Conservation (phyloP, 768 basidiomycete species). For the Naganishia vaughanmartiniae region DNA sequence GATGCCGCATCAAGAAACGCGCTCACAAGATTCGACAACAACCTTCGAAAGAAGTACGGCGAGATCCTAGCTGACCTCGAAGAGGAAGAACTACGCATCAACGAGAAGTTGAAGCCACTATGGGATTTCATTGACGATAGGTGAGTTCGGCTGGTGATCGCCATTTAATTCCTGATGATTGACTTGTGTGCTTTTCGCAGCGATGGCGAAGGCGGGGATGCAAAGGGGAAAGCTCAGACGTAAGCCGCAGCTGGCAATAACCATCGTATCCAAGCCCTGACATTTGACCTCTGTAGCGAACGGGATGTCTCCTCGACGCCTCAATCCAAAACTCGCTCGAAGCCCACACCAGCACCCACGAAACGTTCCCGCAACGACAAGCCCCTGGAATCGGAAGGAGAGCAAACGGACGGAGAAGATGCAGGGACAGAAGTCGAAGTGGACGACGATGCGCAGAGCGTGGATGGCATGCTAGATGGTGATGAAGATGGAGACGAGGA, state of each 20-base stretch:
- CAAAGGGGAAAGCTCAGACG: background rate
- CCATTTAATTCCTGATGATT: background rate
- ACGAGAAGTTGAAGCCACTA: conserved; percentile 34
- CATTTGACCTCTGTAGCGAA: background rate
- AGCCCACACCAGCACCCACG: background rate
- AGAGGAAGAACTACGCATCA: conserved; percentile 36
- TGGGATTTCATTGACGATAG: conserved; percentile 41
- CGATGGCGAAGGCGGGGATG: background rate
- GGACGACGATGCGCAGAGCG: conserved; percentile 19
- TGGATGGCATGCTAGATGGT: conserved; percentile 20
- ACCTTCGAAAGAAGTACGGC: conserved; percentile 69
- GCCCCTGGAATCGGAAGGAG: background rate
- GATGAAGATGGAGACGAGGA: conserved; percentile 26
- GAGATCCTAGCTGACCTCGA: conserved; percentile 68
- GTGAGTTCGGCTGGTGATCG: conserved; percentile 34
- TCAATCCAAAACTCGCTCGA: background rate
- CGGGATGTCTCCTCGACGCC: conserved; percentile 5
- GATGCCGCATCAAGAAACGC: conserved; percentile 67
- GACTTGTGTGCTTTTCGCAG: background rate
- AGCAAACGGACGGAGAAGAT: background rate
- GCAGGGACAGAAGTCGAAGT: background rate
- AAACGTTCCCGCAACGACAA: background rate
- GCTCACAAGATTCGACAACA: conserved; percentile 66
- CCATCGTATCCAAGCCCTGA: background rate
- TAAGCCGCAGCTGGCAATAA: background rate